Conservation (phyloP, 2,329 filamentous ascomycete species). For the Aschersonia sp. region DNA sequence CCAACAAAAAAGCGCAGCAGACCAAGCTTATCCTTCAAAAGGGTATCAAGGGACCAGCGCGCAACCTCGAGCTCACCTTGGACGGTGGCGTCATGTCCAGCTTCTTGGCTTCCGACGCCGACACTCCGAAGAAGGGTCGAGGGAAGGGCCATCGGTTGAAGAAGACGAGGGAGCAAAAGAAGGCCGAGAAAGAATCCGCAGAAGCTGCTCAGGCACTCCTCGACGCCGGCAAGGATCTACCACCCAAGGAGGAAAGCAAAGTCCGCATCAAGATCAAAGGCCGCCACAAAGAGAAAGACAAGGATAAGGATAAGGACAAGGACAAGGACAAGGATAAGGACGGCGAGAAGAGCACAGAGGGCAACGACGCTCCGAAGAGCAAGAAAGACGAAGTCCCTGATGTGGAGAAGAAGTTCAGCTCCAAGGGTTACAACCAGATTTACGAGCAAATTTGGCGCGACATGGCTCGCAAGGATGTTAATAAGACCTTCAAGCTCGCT, state of each 20-base stretch:
- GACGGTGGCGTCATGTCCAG: constrained; percentile 77
- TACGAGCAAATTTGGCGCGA: constrained; percentile 97
- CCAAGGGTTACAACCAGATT: constrained; percentile 90
- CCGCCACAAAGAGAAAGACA: constrained; percentile 21
- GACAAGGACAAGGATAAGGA: constrained; percentile 27
- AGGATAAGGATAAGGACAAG: constrained; percentile 21
- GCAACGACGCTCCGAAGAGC: constrained; percentile 34
- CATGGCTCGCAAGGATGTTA: constrained; percentile 82
- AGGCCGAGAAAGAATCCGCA: constrained; percentile 67
- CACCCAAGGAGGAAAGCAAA: constrained; percentile 40
- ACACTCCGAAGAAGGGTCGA: constrained; percentile 37
- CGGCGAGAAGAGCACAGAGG: constrained; percentile 25
- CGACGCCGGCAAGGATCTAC: constrained; percentile 61
- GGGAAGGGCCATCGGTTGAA: constrained; percentile 57
- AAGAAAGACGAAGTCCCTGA: constrained; percentile 35
- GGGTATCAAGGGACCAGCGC: constrained; percentile 64
- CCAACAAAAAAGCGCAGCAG: constrained; percentile 82
- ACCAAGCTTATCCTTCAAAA: constrained; percentile 80
- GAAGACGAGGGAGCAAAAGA: constrained; percentile 81
- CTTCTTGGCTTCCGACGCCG: constrained; percentile 55
- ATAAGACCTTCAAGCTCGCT: constrained; percentile 82
- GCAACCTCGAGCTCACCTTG: constrained; percentile 60
- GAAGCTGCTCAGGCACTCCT: constrained; percentile 77
- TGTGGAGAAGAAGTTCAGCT: constrained; percentile 56
- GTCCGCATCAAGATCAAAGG: constrained; percentile 50